Evolutionary conservation across 1,284 basidiomycete species (phyloP).

Genomic region (Coriolopsis trogii): DNA sequence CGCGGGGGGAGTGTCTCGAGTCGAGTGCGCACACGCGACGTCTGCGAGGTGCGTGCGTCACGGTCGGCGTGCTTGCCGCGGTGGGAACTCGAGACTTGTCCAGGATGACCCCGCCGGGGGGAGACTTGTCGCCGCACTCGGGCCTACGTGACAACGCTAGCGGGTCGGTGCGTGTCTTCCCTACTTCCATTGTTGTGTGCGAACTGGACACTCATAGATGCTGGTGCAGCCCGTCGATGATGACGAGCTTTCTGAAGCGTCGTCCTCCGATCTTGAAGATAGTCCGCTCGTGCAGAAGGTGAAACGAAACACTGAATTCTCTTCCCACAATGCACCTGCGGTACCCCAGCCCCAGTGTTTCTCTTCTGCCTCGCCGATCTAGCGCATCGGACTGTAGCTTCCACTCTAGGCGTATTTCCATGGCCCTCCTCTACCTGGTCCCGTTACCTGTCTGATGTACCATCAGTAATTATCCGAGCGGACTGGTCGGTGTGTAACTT

Average conservation of each 20-base stretch:
- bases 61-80: not conserved
- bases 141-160: no score
- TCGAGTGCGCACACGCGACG: not conserved
- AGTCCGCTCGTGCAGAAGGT: slow-evolving; percentile 24
- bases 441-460: no score
- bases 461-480: no score
- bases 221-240: slow-evolving; percentile 8
- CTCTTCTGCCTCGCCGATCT: not conserved
- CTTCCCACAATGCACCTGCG: slow-evolving; percentile 16
- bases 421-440: no score
- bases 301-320: slow-evolving; percentile 27
- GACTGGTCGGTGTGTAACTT: no score
- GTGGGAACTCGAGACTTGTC: no score
- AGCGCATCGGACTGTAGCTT: no score
- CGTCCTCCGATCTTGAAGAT: slow-evolving; percentile 11
- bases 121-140: no score
- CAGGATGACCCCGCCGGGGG: no score
- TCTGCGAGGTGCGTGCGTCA: not conserved
- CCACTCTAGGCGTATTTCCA: no score
- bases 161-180: not conserved
- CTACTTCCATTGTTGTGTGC: not conserved
- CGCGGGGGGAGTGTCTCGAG: slow-evolving; percentile 4
- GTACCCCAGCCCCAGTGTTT: slow-evolving; percentile 6
- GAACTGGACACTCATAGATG: not conserved
- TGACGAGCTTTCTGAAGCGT: slow-evolving; percentile 3